These are phyloP conservation scores for Stenogyne calaminthoides DNA, from an alignment of 305 asterid genomes.

Conservation along the genomic window DNA sequence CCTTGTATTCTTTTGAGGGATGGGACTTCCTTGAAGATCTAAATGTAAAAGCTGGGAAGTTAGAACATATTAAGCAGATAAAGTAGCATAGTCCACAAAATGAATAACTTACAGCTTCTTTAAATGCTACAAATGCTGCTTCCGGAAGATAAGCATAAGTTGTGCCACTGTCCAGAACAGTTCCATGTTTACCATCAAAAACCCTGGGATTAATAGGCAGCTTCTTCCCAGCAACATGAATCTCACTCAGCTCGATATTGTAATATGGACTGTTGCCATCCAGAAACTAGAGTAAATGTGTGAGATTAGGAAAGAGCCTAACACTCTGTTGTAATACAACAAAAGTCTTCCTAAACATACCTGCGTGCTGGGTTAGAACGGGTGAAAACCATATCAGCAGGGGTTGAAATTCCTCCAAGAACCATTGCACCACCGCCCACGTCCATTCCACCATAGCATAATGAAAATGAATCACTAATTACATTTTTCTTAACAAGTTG, in stretches of 20 bases:
- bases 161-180: slow-evolving; percentile 91
- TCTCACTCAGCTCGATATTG: slow-evolving; percentile 89
- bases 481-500: slow-evolving; percentile 87
- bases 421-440: slow-evolving; percentile 97
- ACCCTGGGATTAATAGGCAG: slow-evolving; percentile 60
- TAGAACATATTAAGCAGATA: slow-evolving; percentile 9
- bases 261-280: slow-evolving; percentile 98
- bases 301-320: slow-evolving; percentile 79
- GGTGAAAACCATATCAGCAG: slow-evolving; percentile 77
- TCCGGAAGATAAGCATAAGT: slow-evolving; percentile 93
- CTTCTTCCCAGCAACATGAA: slow-evolving; percentile 91
- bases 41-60: slow-evolving; percentile 36
- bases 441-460: slow-evolving; percentile 99
- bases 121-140: slow-evolving; percentile 79
- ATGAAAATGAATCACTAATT: slow-evolving; percentile 82
- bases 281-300: slow-evolving; percentile 96
- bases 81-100: slow-evolving; percentile 21
- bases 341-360: slow-evolving; percentile 53
- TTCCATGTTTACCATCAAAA: slow-evolving; percentile 87
- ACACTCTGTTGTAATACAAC: slow-evolving; percentile 44
- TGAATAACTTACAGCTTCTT: slow-evolving; percentile 74
- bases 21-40: slow-evolving; percentile 67
- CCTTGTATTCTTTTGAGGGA: slow-evolving; percentile 78
- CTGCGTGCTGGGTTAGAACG: slow-evolving; percentile 87
- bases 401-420: slow-evolving; percentile 84